These are phyloP conservation scores for Pyrenophora seminiperda DNA, from an alignment of 2,329 filamentous ascomycete genomes.

Conservation along the genomic window DNA sequence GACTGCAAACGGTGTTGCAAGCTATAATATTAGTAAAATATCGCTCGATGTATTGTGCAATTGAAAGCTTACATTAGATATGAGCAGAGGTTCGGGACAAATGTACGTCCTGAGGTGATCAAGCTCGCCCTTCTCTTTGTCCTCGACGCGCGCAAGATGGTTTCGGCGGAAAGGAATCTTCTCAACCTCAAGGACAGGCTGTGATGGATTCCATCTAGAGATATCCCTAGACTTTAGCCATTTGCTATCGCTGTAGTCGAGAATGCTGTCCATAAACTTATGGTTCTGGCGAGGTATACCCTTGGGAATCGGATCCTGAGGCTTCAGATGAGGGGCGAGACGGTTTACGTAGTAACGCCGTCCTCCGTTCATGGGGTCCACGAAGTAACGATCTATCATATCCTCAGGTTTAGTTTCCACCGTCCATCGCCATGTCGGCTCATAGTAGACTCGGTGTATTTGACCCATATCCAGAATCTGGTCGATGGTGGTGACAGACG, in stretches of 20 bases:
- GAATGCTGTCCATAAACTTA: slow-evolving; percentile 62
- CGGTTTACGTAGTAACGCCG: slow-evolving; percentile 61
- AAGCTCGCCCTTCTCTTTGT: slow-evolving; percentile 59
- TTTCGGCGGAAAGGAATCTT: slow-evolving; percentile 80
- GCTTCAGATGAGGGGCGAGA: slow-evolving; percentile 60
- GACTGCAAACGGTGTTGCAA: slow-evolving; percentile 71
- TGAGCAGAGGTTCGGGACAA: slow-evolving; percentile 74
- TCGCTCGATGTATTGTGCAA: background rate
- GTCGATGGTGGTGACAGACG: slow-evolving; percentile 13
- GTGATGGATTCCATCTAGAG: slow-evolving; percentile 63
- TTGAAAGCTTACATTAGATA: slow-evolving; percentile 70
- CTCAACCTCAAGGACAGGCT: slow-evolving; percentile 81
- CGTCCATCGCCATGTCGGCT: slow-evolving; percentile 55
- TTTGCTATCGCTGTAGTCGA: slow-evolving; percentile 82
- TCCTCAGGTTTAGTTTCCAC: slow-evolving; percentile 46
- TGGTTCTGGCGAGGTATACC: slow-evolving; percentile 51
- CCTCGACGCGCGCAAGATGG: slow-evolving; percentile 67
- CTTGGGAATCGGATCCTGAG: slow-evolving; percentile 68
- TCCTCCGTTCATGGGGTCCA: slow-evolving; percentile 62
- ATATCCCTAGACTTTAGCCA: slow-evolving; percentile 64
- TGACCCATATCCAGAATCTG: slow-evolving; percentile 66
- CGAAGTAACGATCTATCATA: slow-evolving; percentile 58
- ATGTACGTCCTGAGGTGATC: slow-evolving; percentile 65
- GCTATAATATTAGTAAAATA: slow-evolving; percentile 51
- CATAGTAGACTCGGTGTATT: slow-evolving; percentile 51